Base-by-base conservation (phyloP, 768 basidiomycete species). In the Mycena haematopus region DNA sequence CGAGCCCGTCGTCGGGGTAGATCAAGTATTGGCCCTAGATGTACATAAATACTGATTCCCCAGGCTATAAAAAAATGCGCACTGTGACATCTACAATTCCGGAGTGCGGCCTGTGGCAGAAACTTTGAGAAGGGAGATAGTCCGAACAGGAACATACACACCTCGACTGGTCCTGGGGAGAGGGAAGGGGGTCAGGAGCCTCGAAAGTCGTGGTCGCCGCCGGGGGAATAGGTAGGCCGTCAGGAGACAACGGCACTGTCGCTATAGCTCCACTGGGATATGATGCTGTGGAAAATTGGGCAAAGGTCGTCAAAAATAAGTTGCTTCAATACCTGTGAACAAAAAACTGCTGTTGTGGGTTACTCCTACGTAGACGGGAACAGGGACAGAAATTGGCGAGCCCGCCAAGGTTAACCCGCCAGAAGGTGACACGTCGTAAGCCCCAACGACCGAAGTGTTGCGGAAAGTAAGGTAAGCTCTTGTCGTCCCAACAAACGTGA, bases 71-170 rank as follows among this genome's bases (percentile, higher is more conserved):
- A 22, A 24, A 45, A 14, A n/a, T 25, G 19, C 61, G 4, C 53
- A 58, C 62, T n/a, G 62, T 58, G 2, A 63, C 56, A 27, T 63
- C 62, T 21, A 63, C 56, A 14, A 63, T 52, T 21, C 62, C 62
- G 4, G 62, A 63, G 51, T 63, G 62, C 25, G 62, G 62, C 24
- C 60, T 54, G 42, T 13, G 22, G 13, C 33, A 14, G 25, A 10
- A 3, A n/a, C 17, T 27, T 13, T 33, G 14, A 56, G 31, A 31
- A 22, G 13, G 27, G 24, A 40, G 25, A 1, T 6, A 45, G 44
- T 19, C 14, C 10, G 6, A 54, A 27, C n/a, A 19, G 27, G 19
- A 19, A 35, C 9, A 33, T 21, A 45, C 10, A 14, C 7, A 56
- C 50, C 58, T 40, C 14, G 62, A 31, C 19, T 63, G 62, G 52